Conservation (phyloP, 208 protist species). For the Jaenimonas drosophilae region DNA sequence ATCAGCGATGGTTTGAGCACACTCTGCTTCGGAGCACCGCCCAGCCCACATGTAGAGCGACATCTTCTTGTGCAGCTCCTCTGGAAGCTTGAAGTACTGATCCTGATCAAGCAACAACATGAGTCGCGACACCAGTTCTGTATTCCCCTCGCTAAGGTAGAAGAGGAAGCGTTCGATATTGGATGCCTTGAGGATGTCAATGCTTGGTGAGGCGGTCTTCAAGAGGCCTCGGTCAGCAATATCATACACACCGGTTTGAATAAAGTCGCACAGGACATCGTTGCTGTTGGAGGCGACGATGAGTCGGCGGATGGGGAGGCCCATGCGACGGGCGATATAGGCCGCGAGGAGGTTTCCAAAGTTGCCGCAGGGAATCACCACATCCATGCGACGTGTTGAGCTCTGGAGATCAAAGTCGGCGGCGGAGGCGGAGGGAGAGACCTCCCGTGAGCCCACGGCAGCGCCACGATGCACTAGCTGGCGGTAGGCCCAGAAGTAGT, state of each 20-base stretch:
- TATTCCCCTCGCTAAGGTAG: constrained; percentile 73
- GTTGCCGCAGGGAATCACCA: constrained; percentile 94
- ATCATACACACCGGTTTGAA: constrained; percentile 81
- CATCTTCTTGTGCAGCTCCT: constrained; percentile 36
- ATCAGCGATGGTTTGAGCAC: constrained; percentile 58
- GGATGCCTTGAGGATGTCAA: constrained; percentile 90
- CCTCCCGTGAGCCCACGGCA: neutral
- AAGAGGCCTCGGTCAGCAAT: constrained; percentile 36
- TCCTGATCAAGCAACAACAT: constrained; percentile 62
- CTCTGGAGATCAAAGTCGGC: neutral
- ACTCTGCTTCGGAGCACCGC: constrained; percentile 69
- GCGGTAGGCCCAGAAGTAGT: constrained; percentile 95
- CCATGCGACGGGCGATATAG: constrained; percentile 89
- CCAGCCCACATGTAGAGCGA: constrained; percentile 42
- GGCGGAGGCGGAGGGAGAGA: neutral
- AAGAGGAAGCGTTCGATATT: constrained; percentile 96
- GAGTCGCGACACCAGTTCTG: constrained; percentile 28
- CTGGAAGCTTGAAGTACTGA: constrained; percentile 40
- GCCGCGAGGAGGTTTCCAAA: constrained; percentile 95
- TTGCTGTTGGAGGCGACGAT: constrained; percentile 94
- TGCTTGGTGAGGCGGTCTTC: constrained; percentile 67
- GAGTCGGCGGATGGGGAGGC: constrained; percentile 82
- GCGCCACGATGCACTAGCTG: constrained; percentile 34
- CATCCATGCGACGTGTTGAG: constrained; percentile 28
- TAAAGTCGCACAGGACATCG: constrained; percentile 92